These are phyloP conservation scores for Fonsecaea pugnacius DNA, from an alignment of 2,329 filamentous ascomycete species.

Conservation along the genomic window DNA sequence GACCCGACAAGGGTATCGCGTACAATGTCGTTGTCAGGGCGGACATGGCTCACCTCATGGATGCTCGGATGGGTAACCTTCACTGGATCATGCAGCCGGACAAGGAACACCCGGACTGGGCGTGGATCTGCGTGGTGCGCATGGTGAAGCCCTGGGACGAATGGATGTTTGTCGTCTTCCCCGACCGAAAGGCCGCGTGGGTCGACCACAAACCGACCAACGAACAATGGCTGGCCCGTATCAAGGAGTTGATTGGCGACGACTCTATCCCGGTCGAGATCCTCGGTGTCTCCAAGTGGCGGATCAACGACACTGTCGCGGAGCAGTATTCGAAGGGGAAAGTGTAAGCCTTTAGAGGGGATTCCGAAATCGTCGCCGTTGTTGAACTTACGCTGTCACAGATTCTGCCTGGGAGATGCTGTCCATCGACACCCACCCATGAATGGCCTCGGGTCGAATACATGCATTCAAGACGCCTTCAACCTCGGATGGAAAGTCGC, in stretches of 20 bases:
- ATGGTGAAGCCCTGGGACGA: conserved; percentile 69
- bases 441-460: conserved; percentile 45
- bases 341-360: conserved; percentile 17
- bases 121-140: conserved; percentile 55
- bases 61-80: conserved; percentile 60
- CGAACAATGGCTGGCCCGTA: conserved; percentile 53
- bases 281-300: conserved; percentile 60
- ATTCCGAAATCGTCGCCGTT: not conserved
- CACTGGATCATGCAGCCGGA: conserved; percentile 65
- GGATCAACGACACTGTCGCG: conserved; percentile 64
- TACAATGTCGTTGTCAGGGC: conserved; percentile 56
- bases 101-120: conserved; percentile 56
- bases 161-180: conserved; percentile 63
- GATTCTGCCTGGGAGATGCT: conserved; percentile 45
- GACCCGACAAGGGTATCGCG: conserved; percentile 54
- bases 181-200: conserved; percentile 42
- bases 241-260: conserved; percentile 61
- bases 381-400: not conserved
- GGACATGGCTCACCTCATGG: conserved; percentile 57
- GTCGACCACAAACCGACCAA: conserved; percentile 46
- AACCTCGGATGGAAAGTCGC: conserved; percentile 47
- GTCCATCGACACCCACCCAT: conserved; percentile 45
- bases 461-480: conserved; percentile 44
- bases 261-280: conserved; percentile 57
- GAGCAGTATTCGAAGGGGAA: conserved; percentile 60